A percentile compares a stretch with the other conserved stretches of the same genome.
phyloP scores from a whole-genome alignment of 371 early-diverging fungal genomes.

The Umbelopsis sp. region DNA sequence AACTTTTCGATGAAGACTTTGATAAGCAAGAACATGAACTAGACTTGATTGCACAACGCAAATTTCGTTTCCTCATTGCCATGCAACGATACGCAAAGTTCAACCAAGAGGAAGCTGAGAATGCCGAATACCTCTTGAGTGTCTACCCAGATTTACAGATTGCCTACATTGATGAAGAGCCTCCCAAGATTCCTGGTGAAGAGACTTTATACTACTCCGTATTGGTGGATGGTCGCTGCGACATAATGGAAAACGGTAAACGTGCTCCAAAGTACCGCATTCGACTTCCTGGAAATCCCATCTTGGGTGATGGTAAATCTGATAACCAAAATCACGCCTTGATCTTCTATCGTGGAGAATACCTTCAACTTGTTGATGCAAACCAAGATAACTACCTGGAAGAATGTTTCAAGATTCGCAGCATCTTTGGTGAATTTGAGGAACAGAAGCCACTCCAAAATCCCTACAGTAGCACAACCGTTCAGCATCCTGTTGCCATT shows the following conservation, averaged over 20 bases:
- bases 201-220: conserved; percentile 72
- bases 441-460: conserved; percentile 42
- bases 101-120: conserved; percentile 76
- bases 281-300: conserved; percentile 86
- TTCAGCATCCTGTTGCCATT: conserved; percentile 79
- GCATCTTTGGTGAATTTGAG: conserved; percentile 88
- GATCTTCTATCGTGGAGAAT: conserved; percentile 88
- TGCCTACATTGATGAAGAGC: conserved; percentile 79
- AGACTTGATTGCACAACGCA: conserved; percentile 71
- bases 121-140: conserved; percentile 77
- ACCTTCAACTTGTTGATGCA: conserved; percentile 88
- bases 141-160: conserved; percentile 84
- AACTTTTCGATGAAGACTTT: conserved; percentile 52
- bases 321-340: conserved; percentile 92
- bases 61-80: conserved; percentile 85
- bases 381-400: conserved; percentile 94
- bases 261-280: conserved; percentile 78
- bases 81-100: conserved; percentile 90
- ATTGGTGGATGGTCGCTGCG: conserved; percentile 80
- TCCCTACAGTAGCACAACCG: neutral
- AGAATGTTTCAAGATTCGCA: conserved; percentile 90
- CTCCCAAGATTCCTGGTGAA: conserved; percentile 46
- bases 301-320: conserved; percentile 91
- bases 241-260: conserved; percentile 61
- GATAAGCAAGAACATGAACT: conserved; percentile 60